A percentile compares a stretch with the other conserved stretches of the same genome.
Conservation (phyloP, 805 yeast genomes). For the Lipomyces sp. region DNA sequence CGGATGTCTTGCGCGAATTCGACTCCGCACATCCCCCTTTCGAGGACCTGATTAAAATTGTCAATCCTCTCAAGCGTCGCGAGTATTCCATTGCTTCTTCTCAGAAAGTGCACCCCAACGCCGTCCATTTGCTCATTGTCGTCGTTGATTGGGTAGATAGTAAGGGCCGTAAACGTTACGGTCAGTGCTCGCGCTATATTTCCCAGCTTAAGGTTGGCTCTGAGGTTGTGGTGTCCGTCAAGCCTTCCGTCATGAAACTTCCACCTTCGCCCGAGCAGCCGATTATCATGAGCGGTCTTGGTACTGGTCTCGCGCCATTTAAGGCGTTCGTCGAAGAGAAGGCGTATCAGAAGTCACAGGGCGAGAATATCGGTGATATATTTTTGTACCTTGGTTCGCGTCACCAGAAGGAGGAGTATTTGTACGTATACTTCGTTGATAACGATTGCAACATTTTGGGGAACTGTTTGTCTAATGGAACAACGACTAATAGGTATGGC, state of each 20-base stretch:
- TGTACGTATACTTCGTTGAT: conserved; percentile 43
- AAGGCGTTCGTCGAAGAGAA: conserved; percentile 96
- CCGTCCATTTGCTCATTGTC: conserved; percentile 87
- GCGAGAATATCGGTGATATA: conserved; percentile 84
- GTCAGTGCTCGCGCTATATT: conserved; percentile 91
- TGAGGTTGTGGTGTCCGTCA: conserved; percentile 90
- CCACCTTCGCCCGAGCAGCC: conserved; percentile 89
- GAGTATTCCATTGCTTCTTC: conserved; percentile 98
- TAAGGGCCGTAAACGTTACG: conserved; percentile 82
- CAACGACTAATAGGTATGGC: conserved; percentile 58
- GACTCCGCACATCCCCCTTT: conserved; percentile 79
- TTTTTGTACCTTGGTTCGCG: conserved; percentile 91
- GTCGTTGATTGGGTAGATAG: conserved; percentile 95
- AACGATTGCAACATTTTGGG: not conserved
- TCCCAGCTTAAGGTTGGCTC: conserved; percentile 79
- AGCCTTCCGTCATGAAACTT: conserved; percentile 95
- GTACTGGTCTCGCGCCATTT: conserved; percentile 98
- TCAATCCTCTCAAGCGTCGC: conserved; percentile 91
- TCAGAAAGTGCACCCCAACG: conserved; percentile 87
- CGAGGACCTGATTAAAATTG: conserved; percentile 68
- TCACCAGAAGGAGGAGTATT: conserved; percentile 91
- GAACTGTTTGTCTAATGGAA: not conserved
- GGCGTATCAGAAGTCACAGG: conserved; percentile 89
- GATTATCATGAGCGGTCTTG: conserved; percentile 94
- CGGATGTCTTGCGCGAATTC: conserved; percentile 79